Evolutionary conservation across 2,329 filamentous ascomycete genomes (phyloP).

Genomic region (Fusarium bulbicola): DNA sequence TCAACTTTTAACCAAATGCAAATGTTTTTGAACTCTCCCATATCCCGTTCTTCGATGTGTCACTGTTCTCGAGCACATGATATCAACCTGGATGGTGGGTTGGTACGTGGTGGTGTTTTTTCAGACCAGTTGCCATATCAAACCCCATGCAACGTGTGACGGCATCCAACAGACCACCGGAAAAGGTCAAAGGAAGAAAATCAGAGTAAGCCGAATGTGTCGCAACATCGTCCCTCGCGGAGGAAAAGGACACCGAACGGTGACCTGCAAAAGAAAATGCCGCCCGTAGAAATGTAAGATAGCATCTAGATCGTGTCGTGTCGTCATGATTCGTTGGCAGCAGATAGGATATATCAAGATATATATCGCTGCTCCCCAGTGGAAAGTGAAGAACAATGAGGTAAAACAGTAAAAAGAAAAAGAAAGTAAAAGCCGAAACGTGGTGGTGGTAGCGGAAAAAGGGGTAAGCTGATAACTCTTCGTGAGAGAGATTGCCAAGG

Average conservation of each 20-base stretch:
- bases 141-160: background rate
- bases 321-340: slow-evolving; percentile 41
- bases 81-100: background rate
- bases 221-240: slow-evolving; percentile 15
- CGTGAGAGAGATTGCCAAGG: slow-evolving; percentile 41
- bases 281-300: slow-evolving; percentile 32
- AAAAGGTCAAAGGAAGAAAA: background rate
- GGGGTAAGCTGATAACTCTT: slow-evolving; percentile 8
- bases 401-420: background rate
- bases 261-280: slow-evolving; percentile 13
- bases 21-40: background rate
- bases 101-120: background rate
- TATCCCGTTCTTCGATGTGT: background rate
- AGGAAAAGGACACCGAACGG: background rate
- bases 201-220: background rate
- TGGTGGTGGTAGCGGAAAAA: background rate
- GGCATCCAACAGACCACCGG: background rate
- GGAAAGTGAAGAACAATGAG: slow-evolving; percentile 9
- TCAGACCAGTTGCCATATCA: background rate
- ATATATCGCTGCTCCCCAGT: slow-evolving; percentile 21
- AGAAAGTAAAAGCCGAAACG: background rate
- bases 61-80: background rate
- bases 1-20: slow-evolving; percentile 18
- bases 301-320: slow-evolving; percentile 41
- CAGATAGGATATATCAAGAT: slow-evolving; percentile 9